Evolutionary conservation across 805 yeast species (phyloP).

Genomic region (Blastobotrys robertii): DNA sequence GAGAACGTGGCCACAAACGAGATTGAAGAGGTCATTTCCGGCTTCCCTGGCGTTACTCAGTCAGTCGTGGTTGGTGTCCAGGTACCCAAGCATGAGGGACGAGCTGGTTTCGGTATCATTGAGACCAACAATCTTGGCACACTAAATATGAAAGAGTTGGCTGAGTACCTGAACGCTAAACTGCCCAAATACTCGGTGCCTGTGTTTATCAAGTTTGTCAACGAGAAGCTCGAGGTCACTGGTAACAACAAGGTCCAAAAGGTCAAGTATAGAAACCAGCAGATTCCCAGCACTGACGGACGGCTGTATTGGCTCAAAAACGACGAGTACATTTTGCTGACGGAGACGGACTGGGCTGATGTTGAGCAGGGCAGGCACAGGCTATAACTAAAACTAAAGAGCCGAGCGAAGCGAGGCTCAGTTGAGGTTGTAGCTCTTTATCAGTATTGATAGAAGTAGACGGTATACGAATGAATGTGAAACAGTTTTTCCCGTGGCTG

Average conservation of each 20-base stretch:
- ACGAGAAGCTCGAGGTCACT: conserved; percentile 44
- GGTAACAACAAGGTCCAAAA: conserved; percentile 82
- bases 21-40: conserved; percentile 56
- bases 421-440: too few species aligned
- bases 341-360: conserved; percentile 44
- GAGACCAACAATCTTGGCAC: conserved; percentile 34
- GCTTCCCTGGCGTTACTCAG: conserved; percentile 33
- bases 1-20: conserved; percentile 92
- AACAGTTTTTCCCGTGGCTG: too few species aligned
- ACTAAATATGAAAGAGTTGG: conserved; percentile 31
- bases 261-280: conserved; percentile 39
- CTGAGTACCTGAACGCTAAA: conserved; percentile 29
- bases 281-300: conserved; percentile 34
- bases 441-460: too few species aligned
- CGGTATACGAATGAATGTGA: too few species aligned
- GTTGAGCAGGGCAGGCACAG: conserved; percentile 23
- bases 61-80: conserved; percentile 82
- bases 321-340: conserved; percentile 45
- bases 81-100: conserved; percentile 83
- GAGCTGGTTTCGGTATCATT: conserved; percentile 84
- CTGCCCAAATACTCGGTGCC: conserved; percentile 86
- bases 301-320: conserved; percentile 61
- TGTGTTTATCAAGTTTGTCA: conserved; percentile 61
- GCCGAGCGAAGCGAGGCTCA: too few species aligned
- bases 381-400: conserved; percentile 19